phyloP scores from a whole-genome alignment of 768 basidiomycete genomes.

The Pulveroboletus sp. region DNA sequence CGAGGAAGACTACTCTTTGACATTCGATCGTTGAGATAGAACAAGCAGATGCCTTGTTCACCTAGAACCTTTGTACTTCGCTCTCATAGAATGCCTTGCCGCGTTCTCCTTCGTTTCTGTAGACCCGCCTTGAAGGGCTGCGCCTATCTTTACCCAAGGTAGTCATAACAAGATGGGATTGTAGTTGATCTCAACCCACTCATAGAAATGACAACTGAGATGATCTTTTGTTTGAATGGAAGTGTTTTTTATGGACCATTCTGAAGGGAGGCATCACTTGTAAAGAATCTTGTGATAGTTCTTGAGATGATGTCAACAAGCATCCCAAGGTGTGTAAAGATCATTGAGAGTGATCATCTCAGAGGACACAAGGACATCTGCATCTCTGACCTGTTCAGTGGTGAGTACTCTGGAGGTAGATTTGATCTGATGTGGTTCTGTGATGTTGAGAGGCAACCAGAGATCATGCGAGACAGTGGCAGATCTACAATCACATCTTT shows the following conservation, averaged over 20 bases:
- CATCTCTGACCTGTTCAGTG: too few relatives aligned
- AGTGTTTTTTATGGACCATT: background rate
- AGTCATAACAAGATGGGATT: too few relatives aligned
- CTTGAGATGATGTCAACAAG: background rate
- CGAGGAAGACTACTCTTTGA: too few relatives aligned
- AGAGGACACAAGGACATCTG: too few relatives aligned
- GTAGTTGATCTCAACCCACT: background rate
- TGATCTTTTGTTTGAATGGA: background rate
- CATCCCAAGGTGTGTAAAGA: background rate
- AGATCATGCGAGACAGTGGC: background rate
- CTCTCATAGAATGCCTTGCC: too few relatives aligned
- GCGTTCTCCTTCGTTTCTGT: too few relatives aligned
- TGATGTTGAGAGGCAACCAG: background rate
- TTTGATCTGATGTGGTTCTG: background rate
- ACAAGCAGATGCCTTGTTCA: too few relatives aligned
- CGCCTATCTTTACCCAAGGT: too few relatives aligned
- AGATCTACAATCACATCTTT: background rate
- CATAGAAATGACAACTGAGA: background rate
- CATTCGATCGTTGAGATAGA: too few relatives aligned
- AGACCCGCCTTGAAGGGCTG: too few relatives aligned
- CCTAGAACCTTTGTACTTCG: too few relatives aligned
- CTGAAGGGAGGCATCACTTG: background rate
- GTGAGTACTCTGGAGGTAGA: too few relatives aligned
- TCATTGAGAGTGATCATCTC: background rate
- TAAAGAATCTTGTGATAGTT: background rate